A percentile compares a stretch with the other conserved stretches of the same genome.
phyloP scores from a whole-genome alignment of 2,329 filamentous ascomycete genomes.

The Penicillium oxalicum region DNA sequence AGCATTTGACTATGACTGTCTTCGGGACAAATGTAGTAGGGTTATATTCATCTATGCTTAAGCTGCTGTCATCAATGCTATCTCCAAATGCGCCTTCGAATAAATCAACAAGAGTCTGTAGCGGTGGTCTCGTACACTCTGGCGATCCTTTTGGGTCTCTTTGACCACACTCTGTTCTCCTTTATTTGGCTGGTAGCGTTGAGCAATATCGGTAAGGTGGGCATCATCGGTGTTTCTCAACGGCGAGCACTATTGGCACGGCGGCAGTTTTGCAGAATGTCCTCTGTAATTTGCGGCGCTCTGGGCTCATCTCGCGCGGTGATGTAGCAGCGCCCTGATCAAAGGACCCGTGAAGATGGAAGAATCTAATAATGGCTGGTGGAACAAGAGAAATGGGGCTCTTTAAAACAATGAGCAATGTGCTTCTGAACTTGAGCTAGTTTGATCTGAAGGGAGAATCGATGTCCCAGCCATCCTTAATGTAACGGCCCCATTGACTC shows the following conservation, averaged over 20 bases:
- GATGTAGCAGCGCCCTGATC: conserved; percentile 47
- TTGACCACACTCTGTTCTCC: conserved; percentile 30
- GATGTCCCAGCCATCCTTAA: no score
- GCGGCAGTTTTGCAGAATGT: conserved; percentile 51
- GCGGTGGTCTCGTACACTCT: conserved; percentile 33
- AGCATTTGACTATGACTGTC: conserved; percentile 11
- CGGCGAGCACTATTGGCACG: conserved; percentile 47
- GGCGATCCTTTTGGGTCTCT: conserved; percentile 35
- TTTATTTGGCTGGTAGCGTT: conserved; percentile 30
- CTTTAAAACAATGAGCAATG: no score
- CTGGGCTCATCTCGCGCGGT: conserved; percentile 41
- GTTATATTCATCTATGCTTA: conserved; percentile 17
- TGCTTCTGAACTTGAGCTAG: no score
- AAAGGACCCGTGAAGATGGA: conserved; percentile 40
- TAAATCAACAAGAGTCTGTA: conserved; percentile 32
- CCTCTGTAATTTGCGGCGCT: conserved; percentile 46
- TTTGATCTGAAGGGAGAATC: no score
- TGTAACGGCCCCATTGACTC: no score
- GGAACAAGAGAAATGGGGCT: no score
- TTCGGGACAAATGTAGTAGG: conserved; percentile 19
- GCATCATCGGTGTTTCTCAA: conserved; percentile 44
- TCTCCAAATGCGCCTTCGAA: conserved; percentile 26
- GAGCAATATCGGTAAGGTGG: conserved; percentile 40
- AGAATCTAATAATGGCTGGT: no score
- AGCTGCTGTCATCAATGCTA: conserved; percentile 14